Evolutionary conservation across 139 green algal genomes (phyloP).

Genomic region (Microglena sp.): DNA sequence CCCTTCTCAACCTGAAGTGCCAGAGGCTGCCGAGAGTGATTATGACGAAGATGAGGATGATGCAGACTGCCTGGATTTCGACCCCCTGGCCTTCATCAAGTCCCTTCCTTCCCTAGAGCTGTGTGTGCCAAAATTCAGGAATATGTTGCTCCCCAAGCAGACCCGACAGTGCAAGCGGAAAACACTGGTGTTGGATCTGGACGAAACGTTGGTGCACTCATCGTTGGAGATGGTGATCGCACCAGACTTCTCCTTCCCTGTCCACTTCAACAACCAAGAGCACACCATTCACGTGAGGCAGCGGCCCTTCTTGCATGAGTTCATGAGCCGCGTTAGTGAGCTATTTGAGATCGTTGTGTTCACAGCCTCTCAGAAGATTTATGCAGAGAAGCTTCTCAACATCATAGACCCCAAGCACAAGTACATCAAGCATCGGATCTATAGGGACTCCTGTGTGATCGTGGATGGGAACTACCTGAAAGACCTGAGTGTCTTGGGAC

Average conservation of each 20-base stretch:
- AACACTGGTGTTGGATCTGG: constrained; percentile 86
- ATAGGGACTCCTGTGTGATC: constrained; percentile 83
- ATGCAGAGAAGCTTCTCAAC: constrained; percentile 20
- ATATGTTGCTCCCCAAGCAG: constrained; percentile 18
- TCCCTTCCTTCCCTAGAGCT: constrained; percentile 20
- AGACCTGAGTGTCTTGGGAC: constrained; percentile 69
- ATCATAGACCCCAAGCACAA: constrained; percentile 18
- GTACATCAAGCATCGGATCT: constrained; percentile 82
- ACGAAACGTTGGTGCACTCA: constrained; percentile 96
- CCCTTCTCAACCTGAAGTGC: constrained; percentile 6
- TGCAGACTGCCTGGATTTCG: constrained; percentile 17
- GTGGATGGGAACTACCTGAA: constrained; percentile 95
- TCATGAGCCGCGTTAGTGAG: constrained; percentile 60
- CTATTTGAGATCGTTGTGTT: constrained; percentile 86
- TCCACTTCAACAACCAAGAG: constrained; percentile 11
- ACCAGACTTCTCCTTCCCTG: constrained; percentile 7
- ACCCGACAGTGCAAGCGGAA: constrained; percentile 42
- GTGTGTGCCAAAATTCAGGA: constrained; percentile 12
- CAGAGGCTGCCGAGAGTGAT: constrained; percentile 6
- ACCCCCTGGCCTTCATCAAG: constrained; percentile 36
- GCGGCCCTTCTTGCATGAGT: constrained; percentile 76
- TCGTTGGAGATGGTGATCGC: constrained; percentile 2
- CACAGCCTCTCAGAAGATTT: constrained; percentile 74
- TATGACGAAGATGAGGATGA: constrained; percentile 8
- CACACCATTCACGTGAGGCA: constrained; percentile 45